Base-by-base conservation (phyloP, 1,139 yeast species). In the Scheffersomyces segobiensis region DNA sequence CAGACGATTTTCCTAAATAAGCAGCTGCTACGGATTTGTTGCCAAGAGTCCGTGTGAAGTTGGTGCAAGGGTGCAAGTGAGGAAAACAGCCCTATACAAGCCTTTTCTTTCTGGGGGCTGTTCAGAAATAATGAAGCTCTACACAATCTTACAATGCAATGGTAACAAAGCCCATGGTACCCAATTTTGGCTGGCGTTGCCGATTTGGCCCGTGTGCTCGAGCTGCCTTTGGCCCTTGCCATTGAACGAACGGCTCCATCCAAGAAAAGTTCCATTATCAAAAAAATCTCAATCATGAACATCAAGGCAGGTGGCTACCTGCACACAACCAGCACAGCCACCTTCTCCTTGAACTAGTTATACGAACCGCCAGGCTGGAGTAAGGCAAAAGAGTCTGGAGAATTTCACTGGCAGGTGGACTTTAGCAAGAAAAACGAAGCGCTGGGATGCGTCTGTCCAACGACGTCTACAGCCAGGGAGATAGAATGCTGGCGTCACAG, bases 241-340 rank as follows among this genome's bases (percentile, higher is more conserved):
- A 10, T 32, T 32, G 42, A 32, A 32, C 42, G 42, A 32, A 32
- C 42, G 42, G 42, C 42, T 32, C 42, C 42, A 14, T 32, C 42
- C 42, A 32, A 32, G 42, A 32, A 32, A 32, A 32, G 42, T 32
- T 32, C 42, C 17, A 32, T 32, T 32, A 32, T 32, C 42, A 32
- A 14, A 32, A 24, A 24, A 32, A 32, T 32, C 17, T 14, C 42
- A 32, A 32, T 32, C 17, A 12, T 12, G 17, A 4, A 32, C 42
- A 3, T 10, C 14, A 32, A 10, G 42, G 42, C 3, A 12, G 42
- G 42, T 4, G 12, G 42, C 42, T 4, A 2, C 53, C 53, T 52
- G 53, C 53, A 52, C 24, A 12, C 18, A 19, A 8, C 32, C 14
- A 18, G 53, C 53, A 52, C 53, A 39, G 53, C 53, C 53, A 19